Evolutionary conservation across 139 green algal species (phyloP), one percentile per base, ranked within the genome.

Genomic region (Trebouxia sp.): DNA sequence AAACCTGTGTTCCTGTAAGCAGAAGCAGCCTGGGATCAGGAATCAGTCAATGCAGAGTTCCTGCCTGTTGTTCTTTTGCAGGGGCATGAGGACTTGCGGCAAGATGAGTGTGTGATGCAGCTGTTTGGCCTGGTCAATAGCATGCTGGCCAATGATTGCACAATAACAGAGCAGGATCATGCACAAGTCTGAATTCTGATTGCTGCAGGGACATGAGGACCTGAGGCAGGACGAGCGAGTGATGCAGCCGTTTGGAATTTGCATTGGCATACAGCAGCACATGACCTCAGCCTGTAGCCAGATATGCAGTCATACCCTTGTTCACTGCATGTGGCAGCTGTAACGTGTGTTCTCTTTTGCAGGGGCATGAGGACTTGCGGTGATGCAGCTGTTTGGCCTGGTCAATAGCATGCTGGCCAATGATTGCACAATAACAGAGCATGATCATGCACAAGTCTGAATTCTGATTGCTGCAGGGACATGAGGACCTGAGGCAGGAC

Each of bases 21-120:
- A n/a, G n/a, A n/a, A n/a, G n/a, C n/a, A n/a, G n/a, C n/a, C n/a
- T n/a, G n/a, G n/a, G n/a, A n/a, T n/a, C n/a, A n/a, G n/a, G n/a
- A n/a, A n/a, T n/a, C n/a, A n/a, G n/a, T n/a, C n/a, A n/a, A n/a
- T n/a, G n/a, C n/a, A n/a, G n/a, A n/a, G n/a, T n/a, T n/a, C n/a
- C n/a, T n/a, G n/a, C n/a, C n/a, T n/a, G n/a, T n/a, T n/a, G n/a
- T n/a, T n/a, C n/a, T n/a, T n/a, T 30, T 75, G 32, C 85, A 92
- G 89, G 96, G 96, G 1, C 96, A 98, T 86, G 96, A 99, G 87
- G 97, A 99, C 85, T 84, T 99, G 82, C 89, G 97, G 1, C 96
- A 99, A 89, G 97, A 99, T 87, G 96, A 99, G 89, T 91, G 96
- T 47, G 97, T 99, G 45, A 99, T 99, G 97, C 96, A 99, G 90